Conservation (phyloP, 2,329 filamentous ascomycete genomes). For the Ascochyta fabae region DNA sequence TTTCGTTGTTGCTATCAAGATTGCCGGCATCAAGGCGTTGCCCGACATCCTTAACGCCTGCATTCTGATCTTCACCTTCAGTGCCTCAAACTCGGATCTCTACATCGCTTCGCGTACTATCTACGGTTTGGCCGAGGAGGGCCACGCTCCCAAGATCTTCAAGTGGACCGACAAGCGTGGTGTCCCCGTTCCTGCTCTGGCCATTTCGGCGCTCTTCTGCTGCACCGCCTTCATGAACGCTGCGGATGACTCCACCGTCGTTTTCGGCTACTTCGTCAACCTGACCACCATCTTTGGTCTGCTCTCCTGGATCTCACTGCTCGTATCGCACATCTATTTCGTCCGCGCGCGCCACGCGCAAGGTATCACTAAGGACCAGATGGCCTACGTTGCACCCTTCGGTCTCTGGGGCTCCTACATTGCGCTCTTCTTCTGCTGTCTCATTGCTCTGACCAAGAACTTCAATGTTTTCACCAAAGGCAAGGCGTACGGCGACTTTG, state of each 20-base stretch:
- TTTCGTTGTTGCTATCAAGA: conserved; percentile 74
- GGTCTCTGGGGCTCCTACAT: conserved; percentile 72
- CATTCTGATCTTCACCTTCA: conserved; percentile 78
- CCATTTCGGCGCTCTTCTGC: conserved; percentile 65
- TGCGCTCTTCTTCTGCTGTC: conserved; percentile 71
- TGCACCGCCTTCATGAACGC: conserved; percentile 69
- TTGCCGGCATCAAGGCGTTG: conserved; percentile 68
- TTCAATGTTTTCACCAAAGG: conserved; percentile 71
- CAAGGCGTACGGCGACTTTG: conserved; percentile 61
- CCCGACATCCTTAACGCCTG: conserved; percentile 75
- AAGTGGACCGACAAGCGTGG: conserved; percentile 73
- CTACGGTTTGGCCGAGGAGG: conserved; percentile 74
- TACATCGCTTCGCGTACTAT: conserved; percentile 77
- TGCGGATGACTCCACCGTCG: conserved; percentile 47
- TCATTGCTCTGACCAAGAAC: conserved; percentile 84
- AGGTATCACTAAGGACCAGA: conserved; percentile 50
- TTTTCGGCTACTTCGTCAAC: conserved; percentile 59
- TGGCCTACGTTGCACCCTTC: conserved; percentile 70
- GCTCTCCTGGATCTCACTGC: conserved; percentile 58
- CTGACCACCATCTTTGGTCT: conserved; percentile 51
- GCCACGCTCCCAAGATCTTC: conserved; percentile 75
- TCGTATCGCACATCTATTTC: conserved; percentile 58
- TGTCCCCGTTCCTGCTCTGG: conserved; percentile 72
- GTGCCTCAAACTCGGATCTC: conserved; percentile 77
- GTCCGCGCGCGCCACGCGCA: conserved; percentile 55